Conservation (phyloP, 805 yeast genomes). For the Metschnikowia arizonensis region DNA sequence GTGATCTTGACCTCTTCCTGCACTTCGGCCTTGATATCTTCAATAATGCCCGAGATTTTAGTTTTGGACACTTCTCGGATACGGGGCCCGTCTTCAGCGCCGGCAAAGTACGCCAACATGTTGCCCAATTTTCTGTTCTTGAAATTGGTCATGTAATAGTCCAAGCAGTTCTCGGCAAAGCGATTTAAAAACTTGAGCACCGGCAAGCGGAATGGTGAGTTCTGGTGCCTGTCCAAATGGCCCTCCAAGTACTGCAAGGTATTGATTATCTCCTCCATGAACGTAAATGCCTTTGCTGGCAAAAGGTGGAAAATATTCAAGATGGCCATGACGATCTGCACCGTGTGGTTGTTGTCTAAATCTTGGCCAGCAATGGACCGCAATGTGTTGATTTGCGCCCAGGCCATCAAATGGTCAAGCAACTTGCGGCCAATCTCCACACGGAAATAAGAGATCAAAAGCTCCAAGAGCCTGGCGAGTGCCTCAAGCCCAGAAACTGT, state of each 20-base stretch:
- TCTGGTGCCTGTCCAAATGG: slow-evolving; percentile 75
- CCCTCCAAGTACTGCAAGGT: slow-evolving; percentile 77
- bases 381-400: slow-evolving; percentile 83
- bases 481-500: slow-evolving; percentile 91
- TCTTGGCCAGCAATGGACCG: slow-evolving; percentile 77
- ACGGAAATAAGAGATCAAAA: slow-evolving; percentile 87
- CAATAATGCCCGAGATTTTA: slow-evolving; percentile 47
- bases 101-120: slow-evolving; percentile 62
- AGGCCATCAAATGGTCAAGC: slow-evolving; percentile 89
- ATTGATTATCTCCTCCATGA: slow-evolving; percentile 79
- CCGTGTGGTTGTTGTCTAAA: slow-evolving; percentile 72
- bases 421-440: slow-evolving; percentile 94
- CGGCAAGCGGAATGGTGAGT: slow-evolving; percentile 89
- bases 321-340: slow-evolving; percentile 84
- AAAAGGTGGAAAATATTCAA: slow-evolving; percentile 85
- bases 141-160: slow-evolving; percentile 64
- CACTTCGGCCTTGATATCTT: slow-evolving; percentile 46
- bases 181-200: slow-evolving; percentile 81
- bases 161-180: slow-evolving; percentile 70
- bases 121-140: slow-evolving; percentile 61
- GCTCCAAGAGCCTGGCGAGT: slow-evolving; percentile 76
- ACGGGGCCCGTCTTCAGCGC: slow-evolving; percentile 49
- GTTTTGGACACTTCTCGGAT: slow-evolving; percentile 54
- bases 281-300: slow-evolving; percentile 89
- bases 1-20: slow-evolving; percentile 52